Percentiles rank a stretch among this genome's conserved stretches.
Evolutionary conservation across 1,139 yeast genomes (phyloP).

Genomic region (Kodamaea suecica): DNA sequence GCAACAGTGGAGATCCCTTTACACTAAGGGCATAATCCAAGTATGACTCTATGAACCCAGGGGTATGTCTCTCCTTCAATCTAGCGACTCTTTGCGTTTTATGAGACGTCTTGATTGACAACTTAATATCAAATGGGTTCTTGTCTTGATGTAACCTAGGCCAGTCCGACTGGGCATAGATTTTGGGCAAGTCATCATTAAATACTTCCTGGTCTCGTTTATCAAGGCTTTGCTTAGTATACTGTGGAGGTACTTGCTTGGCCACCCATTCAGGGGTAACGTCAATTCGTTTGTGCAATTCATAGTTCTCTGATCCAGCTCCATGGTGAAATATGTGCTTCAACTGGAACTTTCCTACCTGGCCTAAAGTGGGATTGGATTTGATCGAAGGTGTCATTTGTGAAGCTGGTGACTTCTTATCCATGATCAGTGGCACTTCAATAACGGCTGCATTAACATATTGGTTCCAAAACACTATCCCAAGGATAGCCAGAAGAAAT

Average conservation of each 20-base stretch:
- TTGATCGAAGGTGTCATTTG: not conserved
- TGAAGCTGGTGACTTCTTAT: not conserved
- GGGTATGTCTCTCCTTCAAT: conserved; percentile 54
- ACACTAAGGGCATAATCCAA: conserved; percentile 52
- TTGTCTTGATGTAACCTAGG: conserved; percentile 30
- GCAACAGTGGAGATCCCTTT: conserved; percentile 41
- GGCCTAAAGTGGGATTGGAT: too few relatives aligned
- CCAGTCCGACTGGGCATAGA: conserved; percentile 37
- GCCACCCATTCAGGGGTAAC: conserved; percentile 38
- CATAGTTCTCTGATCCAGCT: conserved; percentile 33
- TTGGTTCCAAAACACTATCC: not conserved
- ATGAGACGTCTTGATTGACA: conserved; percentile 24
- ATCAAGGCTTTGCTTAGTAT: conserved; percentile 6
- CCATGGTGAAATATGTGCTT: conserved; percentile 56
- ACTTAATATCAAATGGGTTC: conserved; percentile 44
- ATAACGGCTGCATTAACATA: not conserved
- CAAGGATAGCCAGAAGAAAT: not conserved
- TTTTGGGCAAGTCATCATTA: conserved; percentile 22
- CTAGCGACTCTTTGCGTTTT: conserved; percentile 37
- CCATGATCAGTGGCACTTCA: not conserved
- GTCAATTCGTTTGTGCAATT: conserved; percentile 45
- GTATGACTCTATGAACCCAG: conserved; percentile 64
- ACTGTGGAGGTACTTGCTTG: conserved; percentile 12
- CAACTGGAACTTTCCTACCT: conserved; percentile 27
- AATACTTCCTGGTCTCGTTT: conserved; percentile 7